Conservation (phyloP, 2,329 filamentous ascomycete species). For the Cladosporium oxysporum region DNA sequence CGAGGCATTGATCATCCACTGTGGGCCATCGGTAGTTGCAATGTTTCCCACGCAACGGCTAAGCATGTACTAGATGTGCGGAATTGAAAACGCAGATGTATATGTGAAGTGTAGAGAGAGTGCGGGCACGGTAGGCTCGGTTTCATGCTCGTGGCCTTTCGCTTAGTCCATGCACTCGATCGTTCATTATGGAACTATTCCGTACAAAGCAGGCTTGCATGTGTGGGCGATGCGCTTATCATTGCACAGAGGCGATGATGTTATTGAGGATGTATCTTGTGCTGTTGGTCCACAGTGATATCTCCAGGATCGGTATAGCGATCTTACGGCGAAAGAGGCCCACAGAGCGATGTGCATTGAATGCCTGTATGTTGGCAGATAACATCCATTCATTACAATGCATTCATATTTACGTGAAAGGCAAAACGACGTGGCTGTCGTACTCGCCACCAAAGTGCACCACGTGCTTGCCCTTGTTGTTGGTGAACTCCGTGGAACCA, state of each 20-base stretch:
- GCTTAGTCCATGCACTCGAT: background rate
- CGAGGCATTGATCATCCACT: background rate
- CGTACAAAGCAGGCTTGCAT: background rate
- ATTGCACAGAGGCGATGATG: no score
- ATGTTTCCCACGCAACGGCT: background rate
- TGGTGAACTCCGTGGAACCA: background rate
- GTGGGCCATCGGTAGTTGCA: background rate
- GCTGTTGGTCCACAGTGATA: no score
- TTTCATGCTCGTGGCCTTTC: background rate
- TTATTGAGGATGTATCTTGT: no score
- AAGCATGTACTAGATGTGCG: no score
- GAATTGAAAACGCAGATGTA: no score
- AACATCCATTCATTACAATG: background rate
- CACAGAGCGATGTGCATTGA: background rate
- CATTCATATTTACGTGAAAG: background rate
- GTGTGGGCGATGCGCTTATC: no score
- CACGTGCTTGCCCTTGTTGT: constrained; percentile 16
- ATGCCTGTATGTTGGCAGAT: background rate
- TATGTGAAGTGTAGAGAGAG: background rate
- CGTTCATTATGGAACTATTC: background rate
- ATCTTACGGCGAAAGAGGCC: no score
- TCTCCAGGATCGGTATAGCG: no score
- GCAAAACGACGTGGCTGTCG: constrained; percentile 13
- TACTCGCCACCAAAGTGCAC: constrained; percentile 6
- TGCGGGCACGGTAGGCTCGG: background rate